Evolutionary conservation across 805 yeast species (phyloP).

Genomic region (Candida bentonensis): DNA sequence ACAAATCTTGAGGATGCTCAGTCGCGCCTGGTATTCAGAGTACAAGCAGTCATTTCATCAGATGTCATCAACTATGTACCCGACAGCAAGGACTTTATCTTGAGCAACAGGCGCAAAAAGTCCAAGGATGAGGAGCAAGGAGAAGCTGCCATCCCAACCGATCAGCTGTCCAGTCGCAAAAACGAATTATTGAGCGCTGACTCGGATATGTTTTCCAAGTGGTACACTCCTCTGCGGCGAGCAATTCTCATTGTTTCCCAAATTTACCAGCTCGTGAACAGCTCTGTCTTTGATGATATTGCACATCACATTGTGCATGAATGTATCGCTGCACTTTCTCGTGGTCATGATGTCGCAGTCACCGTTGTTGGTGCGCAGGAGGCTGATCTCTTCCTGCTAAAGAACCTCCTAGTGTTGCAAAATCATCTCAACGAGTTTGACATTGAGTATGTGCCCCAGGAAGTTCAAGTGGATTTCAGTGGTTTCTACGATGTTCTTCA

Average conservation of each 20-base stretch:
- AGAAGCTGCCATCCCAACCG: conserved; percentile 9
- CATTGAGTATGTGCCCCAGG: conserved; percentile 55
- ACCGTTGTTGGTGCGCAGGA: conserved; percentile 37
- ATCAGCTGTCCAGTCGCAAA: conserved; percentile 16
- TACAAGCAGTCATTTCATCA: conserved; percentile 58
- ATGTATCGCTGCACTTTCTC: conserved; percentile 41
- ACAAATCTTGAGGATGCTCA: conserved; percentile 51
- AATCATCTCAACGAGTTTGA: conserved; percentile 64
- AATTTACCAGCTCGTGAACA: conserved; percentile 66
- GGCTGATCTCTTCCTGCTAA: conserved; percentile 52
- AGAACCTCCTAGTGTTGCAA: conserved; percentile 56
- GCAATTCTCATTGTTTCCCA: conserved; percentile 59
- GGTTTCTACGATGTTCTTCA: conserved; percentile 48
- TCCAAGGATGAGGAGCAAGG: conserved; percentile 9
- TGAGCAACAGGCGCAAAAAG: conserved; percentile 26
- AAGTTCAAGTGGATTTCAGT: conserved; percentile 66
- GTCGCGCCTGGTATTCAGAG: conserved; percentile 63
- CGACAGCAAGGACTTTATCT: conserved; percentile 49
- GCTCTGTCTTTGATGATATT: conserved; percentile 68
- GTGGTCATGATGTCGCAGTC: conserved; percentile 5
- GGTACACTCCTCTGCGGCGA: conserved; percentile 60
- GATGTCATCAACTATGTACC: conserved; percentile 57
- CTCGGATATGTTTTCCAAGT: conserved; percentile 8
- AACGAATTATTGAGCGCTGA: neutral
- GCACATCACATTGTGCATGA: conserved; percentile 80